Conservation (phyloP, 805 yeast genomes). For the Torulaspora indica region DNA sequence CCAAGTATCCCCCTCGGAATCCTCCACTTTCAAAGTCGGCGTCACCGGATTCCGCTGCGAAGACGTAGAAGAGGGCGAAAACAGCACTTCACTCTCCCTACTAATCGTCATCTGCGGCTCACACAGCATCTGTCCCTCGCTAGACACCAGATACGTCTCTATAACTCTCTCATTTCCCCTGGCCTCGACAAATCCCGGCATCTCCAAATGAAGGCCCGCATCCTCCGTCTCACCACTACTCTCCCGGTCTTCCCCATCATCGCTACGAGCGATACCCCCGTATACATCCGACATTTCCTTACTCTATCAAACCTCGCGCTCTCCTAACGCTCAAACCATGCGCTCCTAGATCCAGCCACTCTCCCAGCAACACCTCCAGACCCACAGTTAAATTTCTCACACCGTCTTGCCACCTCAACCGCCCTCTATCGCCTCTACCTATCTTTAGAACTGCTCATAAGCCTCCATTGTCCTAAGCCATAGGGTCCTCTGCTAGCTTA, state of each 20-base stretch:
- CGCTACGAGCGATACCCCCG: conserved; percentile 9
- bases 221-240: not conserved
- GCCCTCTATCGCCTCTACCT: not conserved
- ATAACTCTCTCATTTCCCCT: conserved; percentile 3
- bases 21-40: conserved; percentile 23
- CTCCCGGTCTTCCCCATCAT: conserved; percentile 2
- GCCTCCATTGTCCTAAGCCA: not conserved
- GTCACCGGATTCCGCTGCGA: conserved; percentile 16
- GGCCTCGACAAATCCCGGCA: conserved; percentile 3
- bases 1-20: conserved; percentile 14
- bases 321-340: conserved; percentile 1
- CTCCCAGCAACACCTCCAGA: not conserved
- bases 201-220: conserved; percentile 2
- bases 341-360: not conserved
- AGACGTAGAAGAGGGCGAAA: conserved; percentile 15
- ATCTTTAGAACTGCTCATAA: not conserved
- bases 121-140: conserved; percentile 3
- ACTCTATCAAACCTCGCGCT: not conserved
- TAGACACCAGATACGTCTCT: conserved; percentile 6
- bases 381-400: not conserved
- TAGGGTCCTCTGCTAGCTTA: not conserved
- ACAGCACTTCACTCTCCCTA: conserved; percentile 8
- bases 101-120: not conserved
- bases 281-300: conserved; percentile 10
- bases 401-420: not conserved